phyloP scores from a whole-genome alignment of 192 early-diverging fungal genomes.

The Backusella tuberculispora region DNA sequence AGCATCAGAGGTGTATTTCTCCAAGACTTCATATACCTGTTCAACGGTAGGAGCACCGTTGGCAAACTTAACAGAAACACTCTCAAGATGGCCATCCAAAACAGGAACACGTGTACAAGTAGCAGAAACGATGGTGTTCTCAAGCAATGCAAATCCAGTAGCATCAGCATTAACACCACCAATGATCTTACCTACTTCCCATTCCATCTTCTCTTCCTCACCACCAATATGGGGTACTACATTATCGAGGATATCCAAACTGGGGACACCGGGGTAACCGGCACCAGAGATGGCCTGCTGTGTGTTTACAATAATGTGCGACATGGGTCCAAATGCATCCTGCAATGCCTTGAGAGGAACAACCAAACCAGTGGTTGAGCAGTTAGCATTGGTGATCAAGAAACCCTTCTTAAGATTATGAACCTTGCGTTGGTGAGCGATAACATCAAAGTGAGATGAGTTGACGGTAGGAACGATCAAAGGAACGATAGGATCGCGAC shows the following conservation, averaged over 20 bases:
- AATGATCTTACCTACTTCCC: constrained; percentile 91
- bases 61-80: constrained; percentile 87
- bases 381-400: constrained; percentile 97
- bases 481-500: constrained; percentile 87
- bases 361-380: constrained; percentile 97
- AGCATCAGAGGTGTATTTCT: constrained; percentile 80
- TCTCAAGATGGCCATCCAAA: constrained; percentile 94
- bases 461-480: constrained; percentile 95
- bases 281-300: constrained; percentile 98
- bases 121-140: constrained; percentile 81
- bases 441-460: constrained; percentile 82
- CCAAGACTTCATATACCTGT: constrained; percentile 72
- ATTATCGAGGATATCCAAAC: constrained; percentile 96
- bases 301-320: constrained; percentile 82
- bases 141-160: constrained; percentile 56
- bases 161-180: constrained; percentile 62
- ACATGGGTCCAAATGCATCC: constrained; percentile 89
- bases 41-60: constrained; percentile 73
- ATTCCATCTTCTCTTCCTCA: constrained; percentile 98
- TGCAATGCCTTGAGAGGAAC: constrained; percentile 87
- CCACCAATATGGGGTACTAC: constrained; percentile 93
- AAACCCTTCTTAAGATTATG: constrained; percentile 75
- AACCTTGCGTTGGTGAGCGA: constrained; percentile 71
- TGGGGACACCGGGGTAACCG: constrained; percentile 95
- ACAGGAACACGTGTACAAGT: constrained; percentile 97